Conservation (phyloP, 495 filamentous ascomycete genomes). For the Aspergillus affinis region DNA sequence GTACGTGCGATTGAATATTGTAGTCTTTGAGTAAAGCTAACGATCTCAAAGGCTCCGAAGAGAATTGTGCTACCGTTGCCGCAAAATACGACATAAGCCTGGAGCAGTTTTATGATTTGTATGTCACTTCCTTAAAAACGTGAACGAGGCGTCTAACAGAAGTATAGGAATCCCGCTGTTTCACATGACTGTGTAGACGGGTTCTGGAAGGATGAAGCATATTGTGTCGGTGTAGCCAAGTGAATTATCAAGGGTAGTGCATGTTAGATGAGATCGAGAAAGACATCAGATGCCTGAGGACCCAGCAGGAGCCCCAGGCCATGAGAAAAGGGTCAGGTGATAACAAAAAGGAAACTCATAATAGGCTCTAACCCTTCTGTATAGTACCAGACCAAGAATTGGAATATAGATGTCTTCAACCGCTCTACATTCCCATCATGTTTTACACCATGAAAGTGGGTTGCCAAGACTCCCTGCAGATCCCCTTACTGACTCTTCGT, state of each 20-base stretch:
- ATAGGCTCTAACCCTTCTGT: no score
- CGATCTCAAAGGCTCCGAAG: not conserved
- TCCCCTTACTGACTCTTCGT: not conserved
- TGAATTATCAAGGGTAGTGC: no score
- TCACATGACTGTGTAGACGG: constrained; percentile 12
- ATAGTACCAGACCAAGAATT: no score
- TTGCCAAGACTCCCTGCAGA: no score
- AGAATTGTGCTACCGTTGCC: constrained; percentile 11
- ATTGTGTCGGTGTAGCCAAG: constrained; percentile 11
- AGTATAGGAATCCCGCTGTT: constrained; percentile 10
- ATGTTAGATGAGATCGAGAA: no score
- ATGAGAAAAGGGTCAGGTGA: no score
- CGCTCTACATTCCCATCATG: no score
- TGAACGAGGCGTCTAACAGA: constrained; percentile 1
- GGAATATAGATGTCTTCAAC: no score
- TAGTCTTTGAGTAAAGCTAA: not conserved
- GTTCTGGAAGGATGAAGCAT: constrained; percentile 13
- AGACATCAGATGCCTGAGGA: no score
- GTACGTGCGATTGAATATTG: not conserved
- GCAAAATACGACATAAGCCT: constrained; percentile 21
- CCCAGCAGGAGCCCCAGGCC: no score
- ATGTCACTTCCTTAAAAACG: not conserved
- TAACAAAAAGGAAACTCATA: no score
- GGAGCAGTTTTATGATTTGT: constrained; percentile 27
- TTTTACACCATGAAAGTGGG: no score